Percentiles rank a stretch among this genome's conserved stretches.
These are phyloP conservation scores for Ajuga reptans DNA, from an alignment of 305 asterid species.

Conservation along the genomic window DNA sequence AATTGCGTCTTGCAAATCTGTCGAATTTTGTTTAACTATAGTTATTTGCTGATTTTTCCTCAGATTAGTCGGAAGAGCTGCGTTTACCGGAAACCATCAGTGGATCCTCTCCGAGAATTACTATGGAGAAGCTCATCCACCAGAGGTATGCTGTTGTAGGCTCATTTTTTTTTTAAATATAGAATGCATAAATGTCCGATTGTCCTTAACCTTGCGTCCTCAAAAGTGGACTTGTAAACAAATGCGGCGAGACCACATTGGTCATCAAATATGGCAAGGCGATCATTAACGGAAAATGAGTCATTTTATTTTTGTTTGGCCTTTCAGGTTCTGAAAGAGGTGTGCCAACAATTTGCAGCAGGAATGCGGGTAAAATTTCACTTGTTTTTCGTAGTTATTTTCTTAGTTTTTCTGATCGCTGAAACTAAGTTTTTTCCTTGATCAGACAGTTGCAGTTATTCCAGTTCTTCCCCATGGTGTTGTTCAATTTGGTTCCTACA, in stretches of 20 bases:
- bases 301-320: not conserved
- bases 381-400: too few species aligned
- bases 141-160: conserved; percentile 43
- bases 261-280: too few species aligned
- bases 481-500: conserved; percentile 79
- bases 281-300: not conserved
- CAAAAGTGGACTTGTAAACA: too few species aligned
- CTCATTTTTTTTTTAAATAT: too few species aligned
- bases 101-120: conserved; percentile 56
- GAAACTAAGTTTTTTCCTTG: conserved; percentile 17
- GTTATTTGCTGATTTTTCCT: conserved; percentile 16
- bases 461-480: conserved; percentile 96
- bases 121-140: conserved; percentile 48
- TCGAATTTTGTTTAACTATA: not conserved
- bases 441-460: conserved; percentile 70
- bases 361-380: conserved; percentile 67
- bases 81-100: conserved; percentile 71
- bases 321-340: conserved; percentile 65
- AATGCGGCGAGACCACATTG: too few species aligned
- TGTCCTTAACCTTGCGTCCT: too few species aligned
- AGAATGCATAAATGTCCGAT: too few species aligned
- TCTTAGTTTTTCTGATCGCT: too few species aligned
- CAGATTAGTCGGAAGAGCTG: conserved; percentile 83
- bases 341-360: conserved; percentile 60
- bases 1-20: not conserved